Evolutionary conservation across 768 basidiomycete species (phyloP), one percentile per base, ranked within the genome.

Genomic region (Mycena polygramma): DNA sequence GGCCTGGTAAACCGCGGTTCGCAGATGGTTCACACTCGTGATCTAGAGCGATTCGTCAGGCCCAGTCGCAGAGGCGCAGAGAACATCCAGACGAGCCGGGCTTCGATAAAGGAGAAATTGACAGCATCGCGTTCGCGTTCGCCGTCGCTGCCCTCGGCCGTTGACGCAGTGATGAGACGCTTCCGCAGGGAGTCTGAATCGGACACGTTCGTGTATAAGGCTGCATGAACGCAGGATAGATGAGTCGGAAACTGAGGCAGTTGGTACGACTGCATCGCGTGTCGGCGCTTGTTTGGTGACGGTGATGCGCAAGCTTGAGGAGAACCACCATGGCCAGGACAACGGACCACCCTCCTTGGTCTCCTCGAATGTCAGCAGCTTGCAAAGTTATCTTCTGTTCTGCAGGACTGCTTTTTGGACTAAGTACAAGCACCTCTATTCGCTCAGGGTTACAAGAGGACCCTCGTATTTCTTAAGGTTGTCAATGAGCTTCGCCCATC

Each of bases 101-200:
- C 95, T 78, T 98, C 93, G 76, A 99, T 84, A 80, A 98, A 98
- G 0, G 94, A 93, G 81, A 94, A 98, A 75, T 96, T 94, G 74
- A 98, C 87, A n/a, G 88, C 87, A 36, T 89, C 89, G 60, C 94
- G 87, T 75, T 94, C 92, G 17, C 73, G 75, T 35, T 94, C 89
- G 22, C 95, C 94, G 9, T 86, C 84, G 1, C 78, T 79, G 0
- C 91, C 93, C 20, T 83, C 78, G 51, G 88, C 80, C 13, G 85
- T 86, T 4, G 94, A 87, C 0, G 96, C 96, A 8, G 82, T 81
- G 58, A 97, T 85, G 57, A 99, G 91, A 2, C 93, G 87, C 49
- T 83, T 79, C 30, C 92, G 85, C 26, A 98, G 81, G 0, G 80
- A 81, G 0, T 84, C 81, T 0, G 92, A 86, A 75, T 97, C 95